Evolutionary conservation across 192 early-diverging fungal species (phyloP).

Genomic region (Backusella sp.): DNA sequence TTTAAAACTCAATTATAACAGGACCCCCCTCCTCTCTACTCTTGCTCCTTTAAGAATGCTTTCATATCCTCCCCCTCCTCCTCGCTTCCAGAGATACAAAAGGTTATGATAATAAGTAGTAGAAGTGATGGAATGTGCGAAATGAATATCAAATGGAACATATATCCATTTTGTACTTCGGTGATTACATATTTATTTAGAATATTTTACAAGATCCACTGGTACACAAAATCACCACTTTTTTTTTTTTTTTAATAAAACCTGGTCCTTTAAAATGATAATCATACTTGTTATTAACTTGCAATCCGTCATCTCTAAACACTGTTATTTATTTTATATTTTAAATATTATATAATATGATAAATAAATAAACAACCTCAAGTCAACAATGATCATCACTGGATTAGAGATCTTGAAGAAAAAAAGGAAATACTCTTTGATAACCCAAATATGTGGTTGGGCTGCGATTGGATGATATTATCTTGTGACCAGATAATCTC

Average conservation of each 20-base stretch:
- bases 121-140: not conserved
- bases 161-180: not conserved
- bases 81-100: not conserved
- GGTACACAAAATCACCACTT: constrained; percentile 4
- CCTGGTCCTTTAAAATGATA: not conserved
- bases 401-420: not conserved
- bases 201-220: not conserved
- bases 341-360: not conserved
- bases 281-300: not conserved
- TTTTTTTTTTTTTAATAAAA: not conserved
- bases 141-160: not conserved
- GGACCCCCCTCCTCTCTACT: not conserved
- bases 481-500: constrained; percentile 1
- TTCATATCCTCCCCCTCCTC: not conserved
- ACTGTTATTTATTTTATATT: not conserved
- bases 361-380: not conserved
- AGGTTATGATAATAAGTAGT: not conserved
- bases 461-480: not conserved
- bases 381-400: not conserved
- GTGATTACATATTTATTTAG: not conserved
- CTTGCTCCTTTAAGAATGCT: constrained; percentile 5
- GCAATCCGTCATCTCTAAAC: not conserved
- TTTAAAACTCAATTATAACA: constrained; percentile 10
- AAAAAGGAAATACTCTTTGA: not conserved
- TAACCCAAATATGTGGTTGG: not conserved